Evolutionary conservation across 352 stramenopile species (phyloP), one percentile per base, ranked within the genome.

Genomic region (Phytophthora tubulina): DNA sequence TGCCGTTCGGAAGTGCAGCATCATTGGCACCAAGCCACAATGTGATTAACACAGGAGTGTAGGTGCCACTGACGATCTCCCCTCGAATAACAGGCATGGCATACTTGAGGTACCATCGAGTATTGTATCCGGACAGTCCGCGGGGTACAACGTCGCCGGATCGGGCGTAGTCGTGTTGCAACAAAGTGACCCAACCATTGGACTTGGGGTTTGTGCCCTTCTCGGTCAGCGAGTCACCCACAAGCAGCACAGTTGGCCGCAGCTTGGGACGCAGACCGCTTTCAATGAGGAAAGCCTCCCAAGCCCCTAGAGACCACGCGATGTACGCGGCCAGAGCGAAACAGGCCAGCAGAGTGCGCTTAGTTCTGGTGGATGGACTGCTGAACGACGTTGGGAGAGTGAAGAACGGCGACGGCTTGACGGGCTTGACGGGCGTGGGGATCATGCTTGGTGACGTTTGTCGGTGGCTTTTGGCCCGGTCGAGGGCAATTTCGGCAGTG

Each of bases 1-100:
- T 59, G 2, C 84, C 82, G 5, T 59, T 59, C 1, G 65, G 50
- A 10, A 85, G 58, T 10, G 73, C 79, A 0, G 85, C 81, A 56
- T 93, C 85, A 72, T 93, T 93, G 17, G 85, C 76, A 6, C 85
- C 85, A 5, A 91, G 69, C 76, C 79, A 91, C n/a, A 93, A 8
- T 15, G 75, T 88, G 21, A 91, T 69, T 9, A 93, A 53, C 2
- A 65, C 66, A 2, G 80, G 76, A 21, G 62, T 56, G 63, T 79
- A 75, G 64, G 65, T 63, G 9, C 65, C 55, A 41, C 36, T 63
- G 72, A 66, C 6, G 30, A 76, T 69, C 52, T 92, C 82, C 1
- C 72, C 41, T 9, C 61, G 57, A 4, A 89, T 63, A 10, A 81
- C 52, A 3, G 84, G 82, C n/a, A 91, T 72, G 6, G 75, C 75